A percentile compares a stretch with the other conserved stretches of the same genome.
These are phyloP conservation scores for Puccinia horiana DNA, from an alignment of 1,284 basidiomycete genomes.

Conservation along the genomic window DNA sequence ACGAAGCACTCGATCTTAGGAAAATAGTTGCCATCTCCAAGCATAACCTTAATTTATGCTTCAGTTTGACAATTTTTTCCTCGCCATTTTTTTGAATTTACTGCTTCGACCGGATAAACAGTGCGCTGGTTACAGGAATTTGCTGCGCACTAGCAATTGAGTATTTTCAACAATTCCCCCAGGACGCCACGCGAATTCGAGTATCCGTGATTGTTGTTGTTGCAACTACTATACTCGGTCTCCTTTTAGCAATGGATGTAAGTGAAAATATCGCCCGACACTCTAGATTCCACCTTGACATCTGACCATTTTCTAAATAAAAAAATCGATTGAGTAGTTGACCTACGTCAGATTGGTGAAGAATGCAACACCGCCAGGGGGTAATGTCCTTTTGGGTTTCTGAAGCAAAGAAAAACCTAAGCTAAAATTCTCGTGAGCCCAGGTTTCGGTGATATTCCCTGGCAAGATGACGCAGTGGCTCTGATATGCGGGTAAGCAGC, in stretches of 20 bases:
- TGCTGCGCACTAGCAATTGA: slow-evolving; percentile 45
- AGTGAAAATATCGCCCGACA: too few relatives aligned
- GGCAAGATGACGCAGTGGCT: slow-evolving; percentile 50
- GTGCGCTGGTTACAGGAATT: slow-evolving; percentile 43
- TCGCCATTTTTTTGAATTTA: neutral
- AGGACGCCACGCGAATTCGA: slow-evolving; percentile 38
- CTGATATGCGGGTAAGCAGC: slow-evolving; percentile 44
- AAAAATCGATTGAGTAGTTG: neutral
- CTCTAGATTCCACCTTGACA: neutral
- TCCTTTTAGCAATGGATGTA: slow-evolving; percentile 46
- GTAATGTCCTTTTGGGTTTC: neutral
- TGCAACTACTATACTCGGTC: slow-evolving; percentile 37
- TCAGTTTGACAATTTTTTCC: neutral
- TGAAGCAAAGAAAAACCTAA: neutral
- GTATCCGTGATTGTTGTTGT: slow-evolving; percentile 46
- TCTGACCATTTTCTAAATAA: neutral
- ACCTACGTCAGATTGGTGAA: slow-evolving; percentile 40
- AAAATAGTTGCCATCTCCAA: neutral
- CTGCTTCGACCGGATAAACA: neutral
- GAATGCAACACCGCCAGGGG: slow-evolving; percentile 40
- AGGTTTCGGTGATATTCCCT: slow-evolving; percentile 49
- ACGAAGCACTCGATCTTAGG: neutral
- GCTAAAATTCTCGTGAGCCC: neutral
- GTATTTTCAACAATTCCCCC: slow-evolving; percentile 48
- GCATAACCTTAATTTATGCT: neutral